phyloP scores from a whole-genome alignment of 2,329 filamentous ascomycete species.

The Trichoderma lentiforme region DNA sequence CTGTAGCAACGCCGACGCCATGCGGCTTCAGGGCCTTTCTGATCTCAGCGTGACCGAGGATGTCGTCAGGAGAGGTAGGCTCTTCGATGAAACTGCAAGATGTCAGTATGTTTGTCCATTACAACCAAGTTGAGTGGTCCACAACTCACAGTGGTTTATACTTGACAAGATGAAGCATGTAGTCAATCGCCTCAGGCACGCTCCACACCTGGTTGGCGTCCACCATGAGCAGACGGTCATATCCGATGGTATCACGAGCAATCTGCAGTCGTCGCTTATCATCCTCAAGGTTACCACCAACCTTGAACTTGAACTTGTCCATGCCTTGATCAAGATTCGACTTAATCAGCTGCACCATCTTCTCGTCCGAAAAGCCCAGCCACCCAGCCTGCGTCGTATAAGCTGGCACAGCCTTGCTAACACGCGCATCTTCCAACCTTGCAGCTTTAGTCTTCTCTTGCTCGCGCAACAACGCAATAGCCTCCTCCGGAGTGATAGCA shows the following conservation, averaged over 20 bases:
- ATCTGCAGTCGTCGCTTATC: constrained; percentile 68
- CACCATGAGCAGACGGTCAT: constrained; percentile 84
- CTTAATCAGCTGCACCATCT: constrained; percentile 70
- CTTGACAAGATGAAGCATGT: constrained; percentile 76
- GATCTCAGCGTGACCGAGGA: constrained; percentile 81
- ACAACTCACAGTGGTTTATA: constrained; percentile 58
- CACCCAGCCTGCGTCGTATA: constrained; percentile 89
- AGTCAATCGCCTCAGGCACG: constrained; percentile 80
- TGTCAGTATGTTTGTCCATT: not conserved
- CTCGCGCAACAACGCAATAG: constrained; percentile 65
- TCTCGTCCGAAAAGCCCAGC: constrained; percentile 85
- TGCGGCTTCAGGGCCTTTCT: constrained; percentile 71
- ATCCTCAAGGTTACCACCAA: constrained; percentile 69
- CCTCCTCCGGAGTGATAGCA: constrained; percentile 80
- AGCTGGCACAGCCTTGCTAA: constrained; percentile 73
- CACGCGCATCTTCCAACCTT: constrained; percentile 68
- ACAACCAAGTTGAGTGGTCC: not conserved
- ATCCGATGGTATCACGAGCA: constrained; percentile 75
- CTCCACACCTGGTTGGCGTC: constrained; percentile 92
- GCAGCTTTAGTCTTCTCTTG: constrained; percentile 64
- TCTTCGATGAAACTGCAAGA: constrained; percentile 81
- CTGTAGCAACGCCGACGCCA: constrained; percentile 79
- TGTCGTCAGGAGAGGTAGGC: constrained; percentile 83
- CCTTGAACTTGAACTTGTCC: constrained; percentile 85
- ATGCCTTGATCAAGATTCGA: constrained; percentile 76